Base-by-base conservation (phyloP, 352 stramenopile genomes). In the Globisporangium canariense region DNA sequence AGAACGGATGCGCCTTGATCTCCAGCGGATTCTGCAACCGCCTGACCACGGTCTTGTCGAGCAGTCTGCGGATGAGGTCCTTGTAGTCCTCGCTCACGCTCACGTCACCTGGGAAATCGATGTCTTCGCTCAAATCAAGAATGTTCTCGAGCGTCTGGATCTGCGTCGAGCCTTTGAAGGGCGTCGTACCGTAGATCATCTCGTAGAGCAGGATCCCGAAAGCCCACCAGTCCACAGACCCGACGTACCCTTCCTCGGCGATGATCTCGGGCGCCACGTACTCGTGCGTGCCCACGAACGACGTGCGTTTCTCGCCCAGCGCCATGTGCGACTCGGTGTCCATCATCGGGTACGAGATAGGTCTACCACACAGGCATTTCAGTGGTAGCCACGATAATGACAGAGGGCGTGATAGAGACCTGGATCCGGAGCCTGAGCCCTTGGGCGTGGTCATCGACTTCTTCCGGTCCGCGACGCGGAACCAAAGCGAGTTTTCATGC, bases 1-100 rank as follows among this genome's bases (percentile, higher is more conserved):
- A 98, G 76, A 91, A 98, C 46, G 89, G 81, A 74, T 98, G 95
- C 34, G 77, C 76, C 78, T 97, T 94, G 62, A 98, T 97, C 32
- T 97, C 76, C 32, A 88, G 74, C 69, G 92, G 86, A 53, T 98
- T 85, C 70, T 97, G 97, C 11, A 98, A 68, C 18, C 98, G 71
- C 50, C 77, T 65, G 41, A 28, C 45, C 16, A 71, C 63, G 25
- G 60, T 70, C 53, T 80, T 78, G 41, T 60, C 59, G 2, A 83
- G 66, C 28, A 83, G 60, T 22, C 65, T 60, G 22, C 69, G 63
- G 66, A 94, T 91, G 43, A 98, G 74, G 67, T 97, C 89, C 30
- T 81, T 81, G 45, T 76, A 83, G 32, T 89, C 72, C 1, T 71
- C 64, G 53, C 68, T 80, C 28, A 83, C 64, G 34, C 78, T 71